Base-by-base conservation (phyloP, 1,139 yeast species). In the Suhomyces atakaporum region DNA sequence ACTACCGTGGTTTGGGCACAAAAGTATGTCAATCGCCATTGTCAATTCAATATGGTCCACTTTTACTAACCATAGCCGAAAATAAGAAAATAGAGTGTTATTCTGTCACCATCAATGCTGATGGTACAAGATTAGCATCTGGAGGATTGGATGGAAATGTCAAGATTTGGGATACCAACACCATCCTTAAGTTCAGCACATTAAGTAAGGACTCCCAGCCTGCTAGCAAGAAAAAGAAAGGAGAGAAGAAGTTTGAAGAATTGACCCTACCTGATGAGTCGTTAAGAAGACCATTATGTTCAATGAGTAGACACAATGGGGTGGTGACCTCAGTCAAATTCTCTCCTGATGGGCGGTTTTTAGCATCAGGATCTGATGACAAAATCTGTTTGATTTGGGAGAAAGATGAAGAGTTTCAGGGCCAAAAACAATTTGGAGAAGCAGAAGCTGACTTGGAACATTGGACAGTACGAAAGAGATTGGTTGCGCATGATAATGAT, bases 111-210 rank as follows among this genome's bases (percentile, higher is more conserved):
- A 82, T 87, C 9, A 84, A 86, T 44, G 77, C 86, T 0, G 95
- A 88, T 60, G 96, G 96, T 2, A 63, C 80, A 27, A 66, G 96
- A 40, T 60, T 92, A 29, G 98, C 97, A 1, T 83, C 97, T 1
- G 98, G 98, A 11, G 98, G 98, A 1, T 68, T 90, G 38, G 98
- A 92, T 61, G 96, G 97, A 2, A 88, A 87, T 52, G 88, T 92
- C 35, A 77, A 90, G 44, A 84, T 92, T 32, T 92, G 98, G 98
- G 84, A 88, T 13, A 75, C 86, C 7, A 75, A 75, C 3, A 75
- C 84, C 8, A 68, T 84, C 10, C 54, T 67, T 19, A 63, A 64
- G 29, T 69, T 60, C 49, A 62, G 51, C 41, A 27, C 29, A 6
- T 21, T 39, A 9, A 38, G 45, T 13, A 32, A 26, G 3, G 35